Evolutionary conservation across 148 eudicot genomes (phyloP).

Genomic region (Oxyria digyna): DNA sequence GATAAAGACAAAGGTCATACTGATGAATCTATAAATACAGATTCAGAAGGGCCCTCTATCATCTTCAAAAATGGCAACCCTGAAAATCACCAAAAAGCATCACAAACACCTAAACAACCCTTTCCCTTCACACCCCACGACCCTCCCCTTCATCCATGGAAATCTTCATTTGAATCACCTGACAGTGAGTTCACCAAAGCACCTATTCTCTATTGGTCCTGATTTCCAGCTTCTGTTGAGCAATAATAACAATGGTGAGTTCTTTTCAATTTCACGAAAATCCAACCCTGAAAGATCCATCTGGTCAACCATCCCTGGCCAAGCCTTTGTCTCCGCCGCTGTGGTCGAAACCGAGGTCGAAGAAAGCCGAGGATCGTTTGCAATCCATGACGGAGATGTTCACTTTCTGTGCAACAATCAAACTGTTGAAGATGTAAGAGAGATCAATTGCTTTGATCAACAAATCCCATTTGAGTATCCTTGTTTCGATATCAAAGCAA

Average conservation of each 20-base stretch:
- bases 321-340: constrained; percentile 75
- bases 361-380: constrained; percentile 96
- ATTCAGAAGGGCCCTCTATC: constrained; percentile 11
- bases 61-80: constrained; percentile 32
- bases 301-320: constrained; percentile 78
- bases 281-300: constrained; percentile 45
- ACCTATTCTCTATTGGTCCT: constrained; percentile 47
- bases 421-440: constrained; percentile 52
- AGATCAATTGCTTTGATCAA: constrained; percentile 25
- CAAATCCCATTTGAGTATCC: constrained; percentile 23
- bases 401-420: constrained; percentile 64
- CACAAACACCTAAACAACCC: constrained; percentile 89
- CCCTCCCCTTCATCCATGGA: constrained; percentile 51
- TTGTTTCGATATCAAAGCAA: constrained; percentile 10
- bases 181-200: constrained; percentile 30
- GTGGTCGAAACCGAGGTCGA: constrained; percentile 71
- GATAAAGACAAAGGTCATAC: too few species aligned
- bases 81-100: constrained; percentile 77
- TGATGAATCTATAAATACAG: constrained; percentile 13
- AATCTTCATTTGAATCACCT: constrained; percentile 36
- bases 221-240: constrained; percentile 52
- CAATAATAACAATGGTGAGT: constrained; percentile 56
- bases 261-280: constrained; percentile 40
- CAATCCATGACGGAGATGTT: constrained; percentile 39
- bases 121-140: constrained; percentile 59